These are phyloP conservation scores for Sclerotinia minor DNA, from an alignment of 2,329 filamentous ascomycete genomes.

Conservation along the genomic window DNA sequence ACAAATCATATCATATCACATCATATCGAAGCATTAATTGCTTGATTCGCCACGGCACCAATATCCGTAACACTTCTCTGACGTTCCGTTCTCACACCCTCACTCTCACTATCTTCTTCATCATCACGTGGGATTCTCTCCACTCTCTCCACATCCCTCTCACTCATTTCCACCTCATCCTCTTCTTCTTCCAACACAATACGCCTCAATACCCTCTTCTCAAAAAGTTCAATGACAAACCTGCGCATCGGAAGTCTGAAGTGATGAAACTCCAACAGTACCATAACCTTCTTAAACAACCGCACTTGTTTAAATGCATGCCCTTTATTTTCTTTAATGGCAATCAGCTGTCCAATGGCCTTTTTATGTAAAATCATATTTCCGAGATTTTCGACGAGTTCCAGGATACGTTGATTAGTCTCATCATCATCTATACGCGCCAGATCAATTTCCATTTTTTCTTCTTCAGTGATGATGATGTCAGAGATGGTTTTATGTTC, in stretches of 20 bases:
- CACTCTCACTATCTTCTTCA: slow-evolving; percentile 49
- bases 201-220: slow-evolving; percentile 80
- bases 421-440: slow-evolving; percentile 58
- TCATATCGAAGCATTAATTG: slow-evolving; percentile 13
- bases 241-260: slow-evolving; percentile 84
- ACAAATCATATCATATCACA: background rate
- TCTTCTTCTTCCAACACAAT: slow-evolving; percentile 72
- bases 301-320: slow-evolving; percentile 72
- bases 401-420: slow-evolving; percentile 72
- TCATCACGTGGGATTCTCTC: slow-evolving; percentile 43
- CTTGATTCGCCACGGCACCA: background rate
- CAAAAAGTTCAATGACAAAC: slow-evolving; percentile 91
- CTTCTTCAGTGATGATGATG: slow-evolving; percentile 45
- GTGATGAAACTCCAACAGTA: slow-evolving; percentile 82
- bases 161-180: slow-evolving; percentile 44
- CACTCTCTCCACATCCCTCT: slow-evolving; percentile 63
- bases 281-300: slow-evolving; percentile 83
- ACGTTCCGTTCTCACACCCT: slow-evolving; percentile 18
- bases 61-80: slow-evolving; percentile 22
- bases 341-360: slow-evolving; percentile 75
- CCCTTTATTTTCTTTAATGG: slow-evolving; percentile 75
- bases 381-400: slow-evolving; percentile 82
- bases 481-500: slow-evolving; percentile 42
- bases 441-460: slow-evolving; percentile 49
- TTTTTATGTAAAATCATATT: slow-evolving; percentile 92